Conservation (phyloP, 2,329 filamentous ascomycete genomes). For the Dothideomycetes sp. region DNA sequence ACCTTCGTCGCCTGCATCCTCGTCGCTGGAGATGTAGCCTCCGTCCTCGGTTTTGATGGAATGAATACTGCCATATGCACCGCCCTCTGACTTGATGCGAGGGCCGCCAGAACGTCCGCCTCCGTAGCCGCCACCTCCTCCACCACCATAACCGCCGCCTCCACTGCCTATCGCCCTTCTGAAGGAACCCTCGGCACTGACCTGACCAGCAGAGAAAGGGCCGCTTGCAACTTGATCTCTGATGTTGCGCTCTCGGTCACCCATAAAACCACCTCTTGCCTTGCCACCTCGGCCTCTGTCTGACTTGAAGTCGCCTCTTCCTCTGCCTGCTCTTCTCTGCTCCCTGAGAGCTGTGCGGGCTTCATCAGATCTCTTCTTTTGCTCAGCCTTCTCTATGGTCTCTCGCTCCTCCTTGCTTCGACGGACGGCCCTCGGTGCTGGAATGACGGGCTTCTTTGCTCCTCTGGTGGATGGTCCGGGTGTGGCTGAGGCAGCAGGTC, state of each 20-base stretch:
- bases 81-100: constrained; percentile 23
- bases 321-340: constrained; percentile 16
- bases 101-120: constrained; percentile 12
- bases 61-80: constrained; percentile 7
- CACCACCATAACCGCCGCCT: constrained; percentile 12
- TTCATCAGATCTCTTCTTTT: constrained; percentile 24
- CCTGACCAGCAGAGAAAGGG: constrained; percentile 28
- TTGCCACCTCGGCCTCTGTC: constrained; percentile 18
- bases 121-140: constrained; percentile 10
- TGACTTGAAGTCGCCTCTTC: constrained; percentile 15
- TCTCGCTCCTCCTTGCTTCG: constrained; percentile 34
- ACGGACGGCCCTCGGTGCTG: constrained; percentile 31
- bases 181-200: constrained; percentile 12
- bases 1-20: constrained; percentile 37
- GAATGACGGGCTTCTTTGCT: constrained; percentile 11
- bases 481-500: constrained; percentile 5
- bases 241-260: constrained; percentile 17
- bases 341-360: constrained; percentile 16
- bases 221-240: constrained; percentile 24
- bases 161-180: constrained; percentile 1
- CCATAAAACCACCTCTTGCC: constrained; percentile 33
- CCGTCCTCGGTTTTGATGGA: constrained; percentile 22
- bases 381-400: constrained; percentile 27
- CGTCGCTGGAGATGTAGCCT: constrained; percentile 37
- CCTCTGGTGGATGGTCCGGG: constrained; percentile 8